A percentile compares a stretch with the other conserved stretches of the same genome.
Evolutionary conservation across 305 asterid species (phyloP).

Genomic region (Rubia occidens): DNA sequence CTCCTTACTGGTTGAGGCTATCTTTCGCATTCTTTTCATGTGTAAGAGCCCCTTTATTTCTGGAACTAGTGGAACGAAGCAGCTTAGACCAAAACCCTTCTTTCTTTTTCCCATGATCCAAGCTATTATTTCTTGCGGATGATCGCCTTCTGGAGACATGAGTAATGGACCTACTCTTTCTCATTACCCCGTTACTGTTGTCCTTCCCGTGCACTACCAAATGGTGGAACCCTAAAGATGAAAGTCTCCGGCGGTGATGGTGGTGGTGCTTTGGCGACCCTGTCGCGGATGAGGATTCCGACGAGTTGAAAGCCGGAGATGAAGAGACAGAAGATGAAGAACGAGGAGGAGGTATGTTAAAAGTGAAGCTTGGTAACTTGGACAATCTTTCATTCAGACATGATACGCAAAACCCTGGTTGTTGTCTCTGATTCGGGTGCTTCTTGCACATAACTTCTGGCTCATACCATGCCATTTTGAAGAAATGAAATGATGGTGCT

Average conservation of each 20-base stretch:
- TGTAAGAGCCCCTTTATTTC: slow-evolving; percentile 21
- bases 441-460: slow-evolving; percentile 35
- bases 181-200: slow-evolving; percentile 20
- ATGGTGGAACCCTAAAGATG: slow-evolving; percentile 27
- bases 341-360: slow-evolving; percentile 1
- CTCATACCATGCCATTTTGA: slow-evolving; percentile 38
- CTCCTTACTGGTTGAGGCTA: neutral
- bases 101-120: slow-evolving; percentile 41
- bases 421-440: slow-evolving; percentile 49
- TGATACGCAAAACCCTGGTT: slow-evolving; percentile 63
- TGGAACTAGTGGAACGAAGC: slow-evolving; percentile 28
- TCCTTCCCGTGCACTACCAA: slow-evolving; percentile 17
- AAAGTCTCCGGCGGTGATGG: slow-evolving; percentile 38
- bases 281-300: slow-evolving; percentile 24
- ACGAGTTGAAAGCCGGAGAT: slow-evolving; percentile 20
- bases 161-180: slow-evolving; percentile 53
- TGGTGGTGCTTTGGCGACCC: slow-evolving; percentile 19
- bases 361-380: slow-evolving; percentile 23
- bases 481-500: neutral
- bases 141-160: slow-evolving; percentile 28
- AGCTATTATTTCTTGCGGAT: slow-evolving; percentile 13
- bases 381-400: slow-evolving; percentile 47
- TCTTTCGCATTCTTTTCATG: slow-evolving; percentile 15
- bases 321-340: slow-evolving; percentile 20
- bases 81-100: slow-evolving; percentile 63